Evolutionary conservation across 495 filamentous ascomycete genomes (phyloP).

Genomic region (Trypethelium eluteriae): DNA sequence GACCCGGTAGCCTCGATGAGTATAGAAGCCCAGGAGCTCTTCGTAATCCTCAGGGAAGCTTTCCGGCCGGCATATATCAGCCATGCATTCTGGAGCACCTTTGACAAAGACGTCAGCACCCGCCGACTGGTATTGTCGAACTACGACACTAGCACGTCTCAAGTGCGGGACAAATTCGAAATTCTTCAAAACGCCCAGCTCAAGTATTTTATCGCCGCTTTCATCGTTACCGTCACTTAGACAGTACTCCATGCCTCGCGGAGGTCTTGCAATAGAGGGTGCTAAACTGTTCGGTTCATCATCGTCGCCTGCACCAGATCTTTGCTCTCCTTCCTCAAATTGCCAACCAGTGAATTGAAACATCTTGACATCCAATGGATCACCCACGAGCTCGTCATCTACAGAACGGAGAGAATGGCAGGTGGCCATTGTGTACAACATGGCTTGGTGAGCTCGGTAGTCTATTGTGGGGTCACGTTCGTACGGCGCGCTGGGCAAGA

Average conservation of each 20-base stretch:
- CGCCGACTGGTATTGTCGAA: conserved; percentile 71
- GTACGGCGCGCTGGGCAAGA: conserved; percentile 50
- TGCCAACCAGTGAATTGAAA: conserved; percentile 95
- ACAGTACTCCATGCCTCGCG: conserved; percentile 50
- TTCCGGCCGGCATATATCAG: conserved; percentile 76
- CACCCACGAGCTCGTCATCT: conserved; percentile 81
- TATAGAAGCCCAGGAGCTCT: conserved; percentile 78
- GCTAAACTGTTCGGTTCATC: conserved; percentile 60
- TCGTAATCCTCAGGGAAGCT: conserved; percentile 85
- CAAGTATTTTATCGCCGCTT: conserved; percentile 45
- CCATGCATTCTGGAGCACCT: conserved; percentile 93
- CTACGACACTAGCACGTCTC: conserved; percentile 84
- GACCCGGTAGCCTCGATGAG: conserved; percentile 91
- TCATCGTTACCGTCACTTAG: conserved; percentile 39
- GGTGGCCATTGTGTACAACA: conserved; percentile 91
- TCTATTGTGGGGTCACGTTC: conserved; percentile 50
- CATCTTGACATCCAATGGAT: conserved; percentile 97
- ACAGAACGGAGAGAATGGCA: conserved; percentile 86
- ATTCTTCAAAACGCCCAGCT: conserved; percentile 76
- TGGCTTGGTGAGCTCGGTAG: conserved; percentile 57
- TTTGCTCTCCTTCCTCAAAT: conserved; percentile 75
- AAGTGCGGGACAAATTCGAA: conserved; percentile 99
- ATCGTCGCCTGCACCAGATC: conserved; percentile 48
- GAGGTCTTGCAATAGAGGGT: conserved; percentile 80
- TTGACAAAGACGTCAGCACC: conserved; percentile 87